Base-by-base conservation (phyloP, 179 eudicot species). In the Beta corolliflora region DNA sequence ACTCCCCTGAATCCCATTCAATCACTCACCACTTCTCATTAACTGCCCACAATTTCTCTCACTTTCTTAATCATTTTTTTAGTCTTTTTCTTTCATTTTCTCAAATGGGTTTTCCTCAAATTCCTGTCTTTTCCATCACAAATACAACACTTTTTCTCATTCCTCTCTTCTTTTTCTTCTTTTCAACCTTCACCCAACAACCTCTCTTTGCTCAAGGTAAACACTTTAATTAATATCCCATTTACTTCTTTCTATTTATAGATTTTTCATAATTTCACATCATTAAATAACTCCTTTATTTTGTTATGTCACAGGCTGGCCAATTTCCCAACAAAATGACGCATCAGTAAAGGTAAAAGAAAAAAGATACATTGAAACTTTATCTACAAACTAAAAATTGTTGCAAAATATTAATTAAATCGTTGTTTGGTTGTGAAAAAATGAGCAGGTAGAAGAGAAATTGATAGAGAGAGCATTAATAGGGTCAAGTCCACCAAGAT, bases 401-500 rank as follows among this genome's bases (percentile, higher is more conserved):
- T 3, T 3, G 1, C 29, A 60, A 63, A 63, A 63, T 3, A 59
- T 0, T 14, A 5, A 59, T 6, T 31, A 31, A 31, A 19, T 59
- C 64, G 1, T 14, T 61, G 29, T 21, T 19, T 19, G 9, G 5
- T n/a, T 7, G 66, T 60, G 0, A 12, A 58, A 16, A 60, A 36
- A 36, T 31, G 63, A 21, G 36, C 56, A 83, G 83, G 80, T 21
- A 36, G 7, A 79, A 79, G 77, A 80, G 73, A 75, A 50, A 74
- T 72, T 73, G 63, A 61, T 53, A 29, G 75, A 46, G 21, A 82
- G 86, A 72, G 80, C 48, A 31, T 45, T 88, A 23, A 83, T 88
- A 66, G 90, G 90, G 3, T 88, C 90, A 77, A 85, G 90, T 10
- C 90, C 88, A 76, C 90, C 90, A 48, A 85, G 81, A 77, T 88